phyloP scores from a whole-genome alignment of 305 asterid species.

The Fraxinus latifolia region DNA sequence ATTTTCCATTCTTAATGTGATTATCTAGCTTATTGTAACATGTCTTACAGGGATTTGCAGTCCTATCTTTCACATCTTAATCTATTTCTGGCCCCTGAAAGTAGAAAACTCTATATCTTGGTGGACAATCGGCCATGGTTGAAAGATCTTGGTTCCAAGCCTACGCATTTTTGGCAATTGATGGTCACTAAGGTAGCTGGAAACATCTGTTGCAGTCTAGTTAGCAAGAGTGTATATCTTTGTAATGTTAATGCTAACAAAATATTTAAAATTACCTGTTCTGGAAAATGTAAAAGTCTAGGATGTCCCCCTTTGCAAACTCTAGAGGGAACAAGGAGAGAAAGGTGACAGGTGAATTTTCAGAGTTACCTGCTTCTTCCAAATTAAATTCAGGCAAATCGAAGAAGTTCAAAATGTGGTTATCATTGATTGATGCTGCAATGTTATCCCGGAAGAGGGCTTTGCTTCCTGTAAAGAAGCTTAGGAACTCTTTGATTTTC shows the following conservation, averaged over 20 bases:
- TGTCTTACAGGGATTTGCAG: slow-evolving; percentile 43
- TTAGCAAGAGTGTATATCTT: not conserved
- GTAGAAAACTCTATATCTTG: slow-evolving; percentile 60
- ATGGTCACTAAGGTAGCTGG: slow-evolving; percentile 80
- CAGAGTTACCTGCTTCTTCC: slow-evolving; percentile 31
- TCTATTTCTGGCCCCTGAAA: slow-evolving; percentile 58
- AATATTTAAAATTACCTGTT: not conserved
- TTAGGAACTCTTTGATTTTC: slow-evolving; percentile 48
- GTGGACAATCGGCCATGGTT: slow-evolving; percentile 85
- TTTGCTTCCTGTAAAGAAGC: slow-evolving; percentile 70
- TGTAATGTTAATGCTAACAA: not conserved
- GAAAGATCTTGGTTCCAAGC: slow-evolving; percentile 56
- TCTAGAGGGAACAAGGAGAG: slow-evolving; percentile 55
- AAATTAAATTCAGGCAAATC: slow-evolving; percentile 29
- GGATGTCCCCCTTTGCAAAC: slow-evolving; percentile 84
- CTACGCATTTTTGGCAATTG: slow-evolving; percentile 83
- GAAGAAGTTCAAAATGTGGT: slow-evolving; percentile 47
- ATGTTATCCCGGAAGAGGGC: slow-evolving; percentile 52
- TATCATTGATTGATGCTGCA: slow-evolving; percentile 50
- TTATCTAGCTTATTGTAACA: not conserved
- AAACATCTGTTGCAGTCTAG: not conserved
- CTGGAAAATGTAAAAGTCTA: slow-evolving; percentile 47
- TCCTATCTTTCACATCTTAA: not conserved
- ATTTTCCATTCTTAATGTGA: not conserved
- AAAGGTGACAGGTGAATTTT: slow-evolving; percentile 31